Base-by-base conservation (phyloP, 2,329 filamentous ascomycete species). In the Diaporthe eres region DNA sequence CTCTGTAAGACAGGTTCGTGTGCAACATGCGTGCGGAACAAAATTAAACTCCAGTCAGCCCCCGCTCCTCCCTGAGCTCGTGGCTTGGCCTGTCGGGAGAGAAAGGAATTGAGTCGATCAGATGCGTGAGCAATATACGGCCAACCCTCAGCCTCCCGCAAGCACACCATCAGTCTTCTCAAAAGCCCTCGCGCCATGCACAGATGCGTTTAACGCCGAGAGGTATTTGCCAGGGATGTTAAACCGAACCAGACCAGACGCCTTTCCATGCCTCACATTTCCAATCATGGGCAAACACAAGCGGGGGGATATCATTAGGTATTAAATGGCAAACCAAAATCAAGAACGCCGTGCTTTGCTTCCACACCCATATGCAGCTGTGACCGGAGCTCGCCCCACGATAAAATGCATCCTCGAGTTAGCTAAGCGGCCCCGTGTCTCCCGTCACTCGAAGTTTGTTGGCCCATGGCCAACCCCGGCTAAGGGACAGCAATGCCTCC, bases 401-500 rank as follows among this genome's bases (percentile, higher is more conserved):
- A 65, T 44, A 73, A 17, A 47, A 25, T 15, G 63, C 63, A 51
- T 13, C 47, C 39, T 17, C 65, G 31, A 53, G 31, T 17, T 22
- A 37, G 47, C 63, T 25, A n/a, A 25, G 9, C n/a, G 55, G n/a
- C 42, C 17, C 15, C 44, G 25, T 51, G 7, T n/a, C 42, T 60
- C 34, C 47, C 15, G 37, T 72, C 13, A 10, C 28, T 34, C 53
- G 13, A 39, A 25, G 58, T 13, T 42, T n/a, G 37, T 6, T 28
- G 19, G 49, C 13, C 34, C 31, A 22, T 12, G 13, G n/a, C 47
- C 47, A 13, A 28, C 8, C 31, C 63, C 47, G 9, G 71, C 58
- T 61, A 73, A 34, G 83, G 75, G 31, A 85, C 83, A 19, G 82
- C 82, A 47, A 86, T 82, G 1, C 83, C 83, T 67, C 83, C 83